Conservation (phyloP, 1,139 yeast genomes). For the Zhuliangozyma parablackwelliae region DNA sequence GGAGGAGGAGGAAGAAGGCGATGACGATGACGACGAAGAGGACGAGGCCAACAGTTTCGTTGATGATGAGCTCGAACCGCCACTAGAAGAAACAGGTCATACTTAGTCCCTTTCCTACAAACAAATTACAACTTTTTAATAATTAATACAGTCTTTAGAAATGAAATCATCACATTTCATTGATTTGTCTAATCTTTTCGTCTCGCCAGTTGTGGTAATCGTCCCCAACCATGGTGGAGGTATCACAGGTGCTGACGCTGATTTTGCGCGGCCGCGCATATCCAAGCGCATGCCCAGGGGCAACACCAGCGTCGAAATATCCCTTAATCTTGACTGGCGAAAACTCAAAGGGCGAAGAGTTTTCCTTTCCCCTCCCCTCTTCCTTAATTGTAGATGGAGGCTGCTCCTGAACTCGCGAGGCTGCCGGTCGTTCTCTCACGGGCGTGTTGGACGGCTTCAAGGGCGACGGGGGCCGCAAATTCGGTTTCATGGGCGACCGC, state of each 20-base stretch:
- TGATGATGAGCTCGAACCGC: not conserved
- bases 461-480: no score
- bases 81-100: not conserved
- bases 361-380: constrained; percentile 11
- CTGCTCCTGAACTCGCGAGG: not conserved
- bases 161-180: constrained; percentile 7
- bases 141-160: constrained; percentile 3
- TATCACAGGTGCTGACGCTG: constrained; percentile 26
- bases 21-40: constrained; percentile 19
- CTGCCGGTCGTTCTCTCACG: no score
- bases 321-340: constrained; percentile 8
- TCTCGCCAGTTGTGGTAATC: constrained; percentile 42
- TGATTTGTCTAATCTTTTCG: constrained; percentile 34
- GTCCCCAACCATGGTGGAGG: constrained; percentile 39
- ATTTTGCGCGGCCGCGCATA: constrained; percentile 6
- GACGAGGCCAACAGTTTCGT: constrained; percentile 14
- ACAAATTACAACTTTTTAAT: not conserved
- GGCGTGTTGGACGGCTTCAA: constrained; percentile 1
- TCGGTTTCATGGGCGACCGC: constrained; percentile 1
- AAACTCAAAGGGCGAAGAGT: constrained; percentile 8
- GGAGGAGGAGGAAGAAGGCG: constrained; percentile 28
- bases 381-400: no score
- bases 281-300: not conserved
- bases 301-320: constrained; percentile 1
- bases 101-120: no score